Conservation (phyloP, 2,329 filamentous ascomycete species). For the Thelonectria discophora region DNA sequence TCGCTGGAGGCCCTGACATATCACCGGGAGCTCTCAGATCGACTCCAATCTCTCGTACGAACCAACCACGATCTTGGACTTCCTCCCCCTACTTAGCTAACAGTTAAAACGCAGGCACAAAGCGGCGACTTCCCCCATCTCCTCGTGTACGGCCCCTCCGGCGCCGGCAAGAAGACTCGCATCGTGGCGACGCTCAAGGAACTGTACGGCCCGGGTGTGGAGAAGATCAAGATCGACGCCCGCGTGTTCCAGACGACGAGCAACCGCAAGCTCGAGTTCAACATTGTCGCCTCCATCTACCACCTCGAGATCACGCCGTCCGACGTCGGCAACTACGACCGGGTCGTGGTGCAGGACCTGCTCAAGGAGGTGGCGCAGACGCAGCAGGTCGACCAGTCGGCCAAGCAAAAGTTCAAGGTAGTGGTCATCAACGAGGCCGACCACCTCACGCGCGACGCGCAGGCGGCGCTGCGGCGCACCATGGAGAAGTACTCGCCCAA, state of each 20-base stretch:
- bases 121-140: constrained; percentile 98
- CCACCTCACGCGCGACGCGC: constrained; percentile 90
- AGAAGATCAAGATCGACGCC: constrained; percentile 99
- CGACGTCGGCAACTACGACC: constrained; percentile 95
- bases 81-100: constrained; percentile 6
- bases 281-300: constrained; percentile 96
- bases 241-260: constrained; percentile 94
- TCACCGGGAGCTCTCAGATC: constrained; percentile 86
- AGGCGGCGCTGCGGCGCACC: constrained; percentile 90
- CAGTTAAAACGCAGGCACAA: constrained; percentile 73
- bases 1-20: constrained; percentile 84
- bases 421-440: constrained; percentile 99
- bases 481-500: constrained; percentile 99
- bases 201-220: constrained; percentile 94
- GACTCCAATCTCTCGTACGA: constrained; percentile 83
- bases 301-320: constrained; percentile 98
- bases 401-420: constrained; percentile 95
- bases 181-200: constrained; percentile 96
- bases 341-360: constrained; percentile 94
- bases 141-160: constrained; percentile 94
- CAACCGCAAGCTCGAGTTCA: constrained; percentile 99
- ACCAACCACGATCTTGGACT: constrained; percentile 43
- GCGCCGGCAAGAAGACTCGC: constrained; percentile 96
- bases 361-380: constrained; percentile 98
- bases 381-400: constrained; percentile 94